A percentile compares a stretch with the other conserved stretches of the same genome.
Conservation (phyloP, 192 early-diverging fungal species). For the Linnemannia exigua region DNA sequence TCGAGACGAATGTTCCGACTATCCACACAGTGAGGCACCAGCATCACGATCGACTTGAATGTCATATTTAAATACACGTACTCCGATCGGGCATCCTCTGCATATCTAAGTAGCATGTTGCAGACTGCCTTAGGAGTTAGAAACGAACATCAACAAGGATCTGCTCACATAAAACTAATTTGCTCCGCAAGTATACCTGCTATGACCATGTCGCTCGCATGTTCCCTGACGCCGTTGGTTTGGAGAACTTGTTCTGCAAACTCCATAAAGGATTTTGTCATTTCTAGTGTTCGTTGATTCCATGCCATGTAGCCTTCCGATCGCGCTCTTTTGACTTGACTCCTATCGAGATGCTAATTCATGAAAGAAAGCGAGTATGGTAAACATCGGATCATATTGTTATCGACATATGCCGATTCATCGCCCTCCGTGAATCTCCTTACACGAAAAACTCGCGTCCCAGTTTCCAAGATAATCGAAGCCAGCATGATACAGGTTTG, state of each 20-base stretch:
- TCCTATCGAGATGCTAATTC: constrained; percentile 38
- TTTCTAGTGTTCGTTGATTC: constrained; percentile 27
- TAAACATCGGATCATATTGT: background rate
- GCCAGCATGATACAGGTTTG: constrained; percentile 16
- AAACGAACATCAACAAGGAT: background rate
- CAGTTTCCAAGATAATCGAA: constrained; percentile 28
- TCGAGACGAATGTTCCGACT: constrained; percentile 16
- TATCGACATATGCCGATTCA: background rate
- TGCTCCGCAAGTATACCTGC: constrained; percentile 25
- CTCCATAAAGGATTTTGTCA: constrained; percentile 24
- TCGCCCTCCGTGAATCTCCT: too few relatives aligned
- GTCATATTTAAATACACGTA: constrained; percentile 24
- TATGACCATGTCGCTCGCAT: constrained; percentile 22
- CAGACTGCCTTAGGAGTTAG: constrained; percentile 20
- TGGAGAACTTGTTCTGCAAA: constrained; percentile 31
- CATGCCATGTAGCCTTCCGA: constrained; percentile 26
- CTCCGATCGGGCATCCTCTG: constrained; percentile 25
- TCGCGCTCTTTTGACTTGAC: constrained; percentile 20
- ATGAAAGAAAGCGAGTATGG: background rate
- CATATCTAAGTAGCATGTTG: constrained; percentile 38
- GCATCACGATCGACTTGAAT: constrained; percentile 12
- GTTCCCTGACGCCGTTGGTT: constrained; percentile 2
- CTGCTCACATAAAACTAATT: background rate
- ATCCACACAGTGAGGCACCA: constrained; percentile 30
- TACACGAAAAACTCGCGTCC: constrained; percentile 29